Evolutionary conservation across 2,329 filamentous ascomycete genomes (phyloP), one percentile per base, ranked within the genome.

Genomic region (Neobulgaria alba): DNA sequence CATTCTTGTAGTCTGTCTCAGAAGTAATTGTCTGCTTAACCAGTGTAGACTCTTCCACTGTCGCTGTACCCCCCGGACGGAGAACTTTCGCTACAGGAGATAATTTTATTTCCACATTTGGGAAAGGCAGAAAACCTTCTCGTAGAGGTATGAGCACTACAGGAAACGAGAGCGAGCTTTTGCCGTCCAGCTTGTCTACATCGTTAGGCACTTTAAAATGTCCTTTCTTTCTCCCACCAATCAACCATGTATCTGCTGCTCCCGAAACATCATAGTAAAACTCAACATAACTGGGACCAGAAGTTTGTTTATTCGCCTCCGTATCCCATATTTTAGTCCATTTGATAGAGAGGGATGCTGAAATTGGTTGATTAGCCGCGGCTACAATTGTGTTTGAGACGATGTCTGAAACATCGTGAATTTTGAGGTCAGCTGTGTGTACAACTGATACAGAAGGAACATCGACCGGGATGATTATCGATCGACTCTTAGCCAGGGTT

Each of bases 381-480:
- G 75, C 68, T 0, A 74, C 66, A 1, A 54, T 53, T 8, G 53
- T 52, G 38, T 59, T 50, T 26, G 7, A 7, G 23, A 29, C 33
- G 7, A 30, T 17, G 12, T 14, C n/a, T 55, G 52, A 55, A 43
- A 54, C 26, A 45, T 59, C 43, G 8, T 68, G 63, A 2, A 85
- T 62, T 19, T 67, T 66, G 19, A 90, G 71, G 38, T 83, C 77
- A 2, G 83, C 82, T 0, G 85, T 93, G 61, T 94, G 84, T 0
- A 96, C 75, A 15, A 95, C 76, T 35, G 85, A 77, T 2, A 95
- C 71, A 1, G 82, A 79, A 0, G 90, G 90, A 1, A 98, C 78
- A 43, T 95, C 87, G 10, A 98, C 89, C 0, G 89, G 85, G 39
- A 98, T 93, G 20, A 83, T 69, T 52, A 98, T 89, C 10, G 78